Evolutionary conservation across 2,329 filamentous ascomycete genomes (phyloP), one percentile per base, ranked within the genome.

Genomic region (Penicillium hesseltinei): DNA sequence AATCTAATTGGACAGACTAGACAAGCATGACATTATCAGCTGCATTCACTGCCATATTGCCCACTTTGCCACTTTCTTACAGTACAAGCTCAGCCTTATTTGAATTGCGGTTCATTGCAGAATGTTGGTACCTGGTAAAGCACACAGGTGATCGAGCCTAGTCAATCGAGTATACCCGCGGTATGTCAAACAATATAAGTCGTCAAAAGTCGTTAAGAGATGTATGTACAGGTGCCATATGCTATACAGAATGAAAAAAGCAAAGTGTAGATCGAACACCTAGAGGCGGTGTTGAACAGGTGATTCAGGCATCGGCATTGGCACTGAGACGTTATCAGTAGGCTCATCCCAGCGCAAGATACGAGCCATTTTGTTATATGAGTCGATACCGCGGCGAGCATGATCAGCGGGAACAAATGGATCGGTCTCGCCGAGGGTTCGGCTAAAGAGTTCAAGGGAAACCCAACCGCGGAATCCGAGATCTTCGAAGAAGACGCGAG

Each of bases 401-500:
- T 67, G 65, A 13, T 67, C 63, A 15, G 62, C 62, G 3, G 65
- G 65, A 10, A 59, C 62, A 31, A 65, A 65, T 9, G 65, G 62
- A 44, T 66, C 64, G 33, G 63, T 60, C 11, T 67, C 57, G 19
- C 62, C 65, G n/a, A 67, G 59, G 7, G 65, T 65, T 13, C 65
- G 63, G 51, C 62, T 67, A 11, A 67, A 67, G 6, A 67, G 59
- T 57, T 67, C 65, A 13, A 67, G 51, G 29, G 65, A 67, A 17
- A 67, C 65, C 65, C 65, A 67, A 29, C 65, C 65, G 9, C 61
- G 61, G 50, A 65, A 67, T 17, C 64, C 64, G n/a, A 67, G 51
- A n/a, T 63, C 60, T 17, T 66, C 56, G 17, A 67, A 67, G 45
- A 67, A 67, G 33, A 61, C 59, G 4, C 61, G 59, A 21, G 85